These are phyloP conservation scores for Rhizophagus prolifer DNA, from an alignment of 192 early-diverging fungal genomes.

Conservation along the genomic window DNA sequence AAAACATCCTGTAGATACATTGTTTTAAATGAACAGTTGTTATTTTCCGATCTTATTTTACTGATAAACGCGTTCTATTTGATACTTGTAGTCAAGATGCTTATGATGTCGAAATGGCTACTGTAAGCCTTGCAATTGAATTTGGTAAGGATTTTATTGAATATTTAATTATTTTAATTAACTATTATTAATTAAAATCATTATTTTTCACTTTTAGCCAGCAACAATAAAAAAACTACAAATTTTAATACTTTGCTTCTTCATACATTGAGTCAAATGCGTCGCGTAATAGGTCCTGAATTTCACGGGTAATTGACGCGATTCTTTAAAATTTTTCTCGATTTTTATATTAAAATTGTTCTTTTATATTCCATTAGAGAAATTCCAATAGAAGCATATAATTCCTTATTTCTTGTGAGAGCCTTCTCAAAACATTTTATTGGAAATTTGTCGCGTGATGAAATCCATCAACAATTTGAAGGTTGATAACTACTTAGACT, in stretches of 20 bases:
- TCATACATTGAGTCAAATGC: constrained; percentile 60
- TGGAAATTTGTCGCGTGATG: constrained; percentile 49
- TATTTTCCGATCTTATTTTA: neutral
- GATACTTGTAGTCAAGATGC: constrained; percentile 60
- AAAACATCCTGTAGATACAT: neutral
- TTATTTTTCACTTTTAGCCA: constrained; percentile 41
- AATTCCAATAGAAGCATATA: constrained; percentile 62
- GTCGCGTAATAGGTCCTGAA: constrained; percentile 46
- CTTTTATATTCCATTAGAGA: constrained; percentile 39
- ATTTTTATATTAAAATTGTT: neutral
- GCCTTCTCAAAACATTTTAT: constrained; percentile 69
- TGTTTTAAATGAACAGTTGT: neutral
- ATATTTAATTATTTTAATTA: neutral
- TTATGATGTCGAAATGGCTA: constrained; percentile 70
- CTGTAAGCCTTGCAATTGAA: constrained; percentile 59
- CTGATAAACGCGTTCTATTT: neutral
- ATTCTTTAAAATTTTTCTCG: constrained; percentile 20
- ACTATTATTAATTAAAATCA: neutral
- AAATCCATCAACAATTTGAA: constrained; percentile 65
- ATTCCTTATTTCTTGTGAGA: constrained; percentile 64
- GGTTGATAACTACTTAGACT: constrained; percentile 36
- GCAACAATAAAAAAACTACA: constrained; percentile 60
- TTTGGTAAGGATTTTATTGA: constrained; percentile 48
- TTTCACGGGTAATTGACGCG: constrained; percentile 38
- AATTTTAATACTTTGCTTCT: constrained; percentile 69